phyloP scores from a whole-genome alignment of 2,329 filamentous ascomycete genomes.

The Fusarium succisae region DNA sequence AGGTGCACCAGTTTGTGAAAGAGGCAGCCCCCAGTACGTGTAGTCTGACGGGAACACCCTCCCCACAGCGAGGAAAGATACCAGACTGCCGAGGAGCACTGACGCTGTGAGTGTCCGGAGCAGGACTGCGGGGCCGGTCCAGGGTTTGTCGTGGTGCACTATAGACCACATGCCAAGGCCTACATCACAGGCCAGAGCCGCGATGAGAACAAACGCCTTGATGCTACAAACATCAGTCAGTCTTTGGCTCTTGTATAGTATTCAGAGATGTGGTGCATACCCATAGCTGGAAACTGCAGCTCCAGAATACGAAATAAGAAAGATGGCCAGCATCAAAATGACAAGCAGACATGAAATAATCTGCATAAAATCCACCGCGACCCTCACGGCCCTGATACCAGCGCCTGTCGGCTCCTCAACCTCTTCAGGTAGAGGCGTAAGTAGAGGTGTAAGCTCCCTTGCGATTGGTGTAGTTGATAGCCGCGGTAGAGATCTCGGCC shows the following conservation, averaged over 20 bases:
- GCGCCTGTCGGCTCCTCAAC: slow-evolving; percentile 36
- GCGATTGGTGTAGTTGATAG: slow-evolving; percentile 35
- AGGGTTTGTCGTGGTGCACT: slow-evolving; percentile 43
- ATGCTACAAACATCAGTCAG: slow-evolving; percentile 21
- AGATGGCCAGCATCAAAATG: slow-evolving; percentile 46
- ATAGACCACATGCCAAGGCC: slow-evolving; percentile 50
- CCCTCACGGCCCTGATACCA: slow-evolving; percentile 40
- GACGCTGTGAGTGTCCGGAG: slow-evolving; percentile 45
- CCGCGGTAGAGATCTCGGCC: slow-evolving; percentile 36
- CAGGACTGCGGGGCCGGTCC: slow-evolving; percentile 46
- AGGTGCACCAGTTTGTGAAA: slow-evolving; percentile 43
- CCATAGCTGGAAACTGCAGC: slow-evolving; percentile 33
- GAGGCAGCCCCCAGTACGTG: slow-evolving; percentile 49
- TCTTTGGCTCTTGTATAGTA: background rate
- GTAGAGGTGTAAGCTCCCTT: slow-evolving; percentile 37
- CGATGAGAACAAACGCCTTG: slow-evolving; percentile 45
- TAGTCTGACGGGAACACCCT: slow-evolving; percentile 50
- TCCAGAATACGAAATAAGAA: slow-evolving; percentile 42
- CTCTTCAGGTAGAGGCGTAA: slow-evolving; percentile 40
- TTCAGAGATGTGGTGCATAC: slow-evolving; percentile 18
- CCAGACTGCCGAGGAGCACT: slow-evolving; percentile 49
- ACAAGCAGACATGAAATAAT: slow-evolving; percentile 45
- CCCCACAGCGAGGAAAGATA: slow-evolving; percentile 48
- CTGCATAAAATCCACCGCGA: slow-evolving; percentile 46
- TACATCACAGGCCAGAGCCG: slow-evolving; percentile 47